Conservation (phyloP, 768 basidiomycete species). For the Inosperma sp. region DNA sequence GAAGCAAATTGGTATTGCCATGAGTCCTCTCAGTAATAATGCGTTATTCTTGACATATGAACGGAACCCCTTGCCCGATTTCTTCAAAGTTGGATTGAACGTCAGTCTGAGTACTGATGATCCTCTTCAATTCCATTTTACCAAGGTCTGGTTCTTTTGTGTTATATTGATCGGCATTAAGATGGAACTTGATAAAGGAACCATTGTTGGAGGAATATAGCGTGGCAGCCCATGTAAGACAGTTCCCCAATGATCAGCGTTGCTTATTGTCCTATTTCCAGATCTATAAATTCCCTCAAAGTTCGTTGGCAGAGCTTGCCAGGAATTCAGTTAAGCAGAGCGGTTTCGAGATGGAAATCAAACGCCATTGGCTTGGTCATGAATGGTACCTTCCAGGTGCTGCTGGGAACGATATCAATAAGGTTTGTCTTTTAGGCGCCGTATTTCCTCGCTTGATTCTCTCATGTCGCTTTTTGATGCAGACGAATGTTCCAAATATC, state of each 20-base stretch:
- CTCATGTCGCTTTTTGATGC: not conserved
- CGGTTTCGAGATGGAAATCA: conserved; percentile 98
- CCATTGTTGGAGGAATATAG: conserved; percentile 95
- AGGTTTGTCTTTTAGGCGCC: conserved; percentile 45
- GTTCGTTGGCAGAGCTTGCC: conserved; percentile 93
- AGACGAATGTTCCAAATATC: conserved; percentile 97
- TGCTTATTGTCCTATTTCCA: conserved; percentile 27
- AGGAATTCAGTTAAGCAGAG: conserved; percentile 95
- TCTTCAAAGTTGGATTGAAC: conserved; percentile 94
- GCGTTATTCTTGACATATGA: conserved; percentile 96
- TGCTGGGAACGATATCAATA: conserved; percentile 93
- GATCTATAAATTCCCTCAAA: conserved; percentile 96
- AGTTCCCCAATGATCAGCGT: not conserved
- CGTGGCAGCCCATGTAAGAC: conserved; percentile 83
- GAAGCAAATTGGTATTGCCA: conserved; percentile 96
- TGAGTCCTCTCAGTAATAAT: conserved; percentile 98
- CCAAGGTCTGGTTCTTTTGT: conserved; percentile 56
- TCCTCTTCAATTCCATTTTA: conserved; percentile 96
- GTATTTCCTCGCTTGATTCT: not conserved
- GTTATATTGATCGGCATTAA: not conserved
- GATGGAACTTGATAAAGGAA: conserved; percentile 54
- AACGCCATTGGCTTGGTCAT: conserved; percentile 91
- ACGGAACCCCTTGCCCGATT: conserved; percentile 93
- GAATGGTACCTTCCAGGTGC: conserved; percentile 92
- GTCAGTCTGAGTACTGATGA: conserved; percentile 96